Conservation (phyloP, 495 filamentous ascomycete genomes). For the Melanomma pulvis-pyrius region DNA sequence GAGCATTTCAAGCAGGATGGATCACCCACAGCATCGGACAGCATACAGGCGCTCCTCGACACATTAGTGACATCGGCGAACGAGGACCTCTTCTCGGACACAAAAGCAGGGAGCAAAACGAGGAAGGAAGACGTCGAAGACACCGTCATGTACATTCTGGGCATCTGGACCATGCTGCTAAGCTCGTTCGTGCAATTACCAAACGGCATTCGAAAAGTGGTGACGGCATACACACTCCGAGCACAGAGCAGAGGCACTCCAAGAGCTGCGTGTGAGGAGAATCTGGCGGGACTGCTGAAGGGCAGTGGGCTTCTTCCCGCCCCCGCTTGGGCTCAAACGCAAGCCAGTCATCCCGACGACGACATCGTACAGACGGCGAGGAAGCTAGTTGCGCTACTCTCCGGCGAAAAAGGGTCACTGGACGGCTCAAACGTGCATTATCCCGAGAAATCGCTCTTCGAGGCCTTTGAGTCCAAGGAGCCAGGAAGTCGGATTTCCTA, state of each 20-base stretch:
- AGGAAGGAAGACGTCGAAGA: constrained; percentile 25
- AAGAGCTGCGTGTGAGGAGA: constrained; percentile 2
- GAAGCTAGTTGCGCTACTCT: constrained; percentile 10
- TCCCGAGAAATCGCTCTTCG: not conserved
- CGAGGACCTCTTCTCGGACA: constrained; percentile 15
- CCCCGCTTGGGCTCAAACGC: not conserved
- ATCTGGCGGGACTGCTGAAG: constrained; percentile 3
- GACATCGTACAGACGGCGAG: constrained; percentile 12
- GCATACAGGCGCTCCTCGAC: constrained; percentile 9
- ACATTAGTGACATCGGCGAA: not conserved
- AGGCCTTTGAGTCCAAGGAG: not conserved
- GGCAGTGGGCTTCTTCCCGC: constrained; percentile 11
- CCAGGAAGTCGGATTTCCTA: not conserved
- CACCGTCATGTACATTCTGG: constrained; percentile 26
- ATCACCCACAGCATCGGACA: not conserved
- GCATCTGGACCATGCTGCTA: constrained; percentile 21
- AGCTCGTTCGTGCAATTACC: constrained; percentile 17
- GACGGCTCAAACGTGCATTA: not conserved
- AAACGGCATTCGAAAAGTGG: constrained; percentile 7
- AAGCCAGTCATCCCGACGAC: not conserved
- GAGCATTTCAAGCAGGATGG: constrained; percentile 4
- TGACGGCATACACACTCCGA: constrained; percentile 2
- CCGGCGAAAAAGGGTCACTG: not conserved
- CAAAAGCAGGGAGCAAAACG: not conserved
- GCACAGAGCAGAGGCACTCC: not conserved